A percentile compares a stretch with the other conserved stretches of the same genome.
phyloP scores from a whole-genome alignment of 345 rosid genomes.

The Euphorbia pulcherrima region DNA sequence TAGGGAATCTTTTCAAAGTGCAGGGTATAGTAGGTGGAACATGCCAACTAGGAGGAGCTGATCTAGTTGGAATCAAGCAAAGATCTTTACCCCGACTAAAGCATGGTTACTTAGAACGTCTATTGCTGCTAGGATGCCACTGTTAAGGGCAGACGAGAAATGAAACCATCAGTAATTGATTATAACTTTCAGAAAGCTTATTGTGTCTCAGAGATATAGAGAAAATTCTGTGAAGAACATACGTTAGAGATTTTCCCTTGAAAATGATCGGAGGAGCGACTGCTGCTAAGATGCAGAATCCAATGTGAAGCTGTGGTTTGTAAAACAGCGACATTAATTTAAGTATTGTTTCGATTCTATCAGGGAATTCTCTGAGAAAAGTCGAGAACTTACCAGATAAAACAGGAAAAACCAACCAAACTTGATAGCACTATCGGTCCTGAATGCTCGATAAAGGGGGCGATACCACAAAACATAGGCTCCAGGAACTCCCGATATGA shows the following conservation, averaged over 20 bases:
- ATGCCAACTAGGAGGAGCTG: too few relatives aligned
- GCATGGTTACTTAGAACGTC: conserved; percentile 17
- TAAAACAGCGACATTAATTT: neutral
- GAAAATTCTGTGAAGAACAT: conserved; percentile 11
- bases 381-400: conserved; percentile 17
- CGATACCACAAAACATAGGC: conserved; percentile 58
- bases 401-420: conserved; percentile 35
- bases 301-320: conserved; percentile 24
- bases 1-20: too few relatives aligned
- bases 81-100: conserved; percentile 29
- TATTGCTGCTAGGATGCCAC: conserved; percentile 29
- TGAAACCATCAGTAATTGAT: conserved; percentile 9
- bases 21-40: too few relatives aligned
- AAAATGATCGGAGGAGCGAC: conserved; percentile 35
- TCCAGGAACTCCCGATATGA: conserved; percentile 85
- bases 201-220: neutral
- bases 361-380: neutral
- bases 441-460: conserved; percentile 86
- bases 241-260: conserved; percentile 36
- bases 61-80: too few relatives aligned
- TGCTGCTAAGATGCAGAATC: conserved; percentile 38
- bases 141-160: conserved; percentile 10
- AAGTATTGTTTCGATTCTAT: neutral
- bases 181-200: conserved; percentile 2
- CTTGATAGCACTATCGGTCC: conserved; percentile 34